Percentiles rank a stretch among this genome's conserved stretches.
Conservation (phyloP, 2,329 filamentous ascomycete species). For the Aspergillus niger region DNA sequence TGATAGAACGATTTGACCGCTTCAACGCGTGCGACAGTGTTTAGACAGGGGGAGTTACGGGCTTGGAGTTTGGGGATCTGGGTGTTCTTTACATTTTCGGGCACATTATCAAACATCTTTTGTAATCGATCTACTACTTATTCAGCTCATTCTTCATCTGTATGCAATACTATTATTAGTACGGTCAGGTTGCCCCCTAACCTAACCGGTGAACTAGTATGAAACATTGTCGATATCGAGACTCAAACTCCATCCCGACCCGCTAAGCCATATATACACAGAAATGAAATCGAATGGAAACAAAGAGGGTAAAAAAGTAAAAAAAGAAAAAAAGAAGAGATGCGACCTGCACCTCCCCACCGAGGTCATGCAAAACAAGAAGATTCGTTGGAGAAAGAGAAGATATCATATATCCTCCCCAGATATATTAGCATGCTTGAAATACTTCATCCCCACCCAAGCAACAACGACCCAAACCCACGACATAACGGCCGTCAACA, state of each 20-base stretch:
- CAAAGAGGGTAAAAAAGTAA: not conserved
- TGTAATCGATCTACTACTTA: not conserved
- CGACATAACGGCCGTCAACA: constrained; percentile 91
- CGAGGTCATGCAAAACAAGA: not conserved
- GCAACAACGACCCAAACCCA: constrained; percentile 99
- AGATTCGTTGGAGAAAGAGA: not conserved
- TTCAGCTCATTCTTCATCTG: not conserved
- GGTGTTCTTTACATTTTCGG: not conserved
- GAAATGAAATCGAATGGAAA: not conserved
- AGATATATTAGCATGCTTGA: constrained; percentile 91
- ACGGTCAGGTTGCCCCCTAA: not conserved
- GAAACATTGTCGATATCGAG: not conserved
- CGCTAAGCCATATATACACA: constrained; percentile 2
- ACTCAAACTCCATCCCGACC: constrained; percentile 6
- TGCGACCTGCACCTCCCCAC: not conserved
- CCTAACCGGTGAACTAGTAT: not conserved
- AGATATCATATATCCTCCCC: constrained; percentile 52
- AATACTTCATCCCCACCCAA: constrained; percentile 99
- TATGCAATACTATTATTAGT: not conserved
- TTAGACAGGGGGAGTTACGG: not conserved
- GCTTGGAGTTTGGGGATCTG: not conserved
- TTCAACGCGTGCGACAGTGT: too few species aligned
- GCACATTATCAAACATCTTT: not conserved
- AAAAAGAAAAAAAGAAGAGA: too few species aligned
- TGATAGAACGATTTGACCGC: not conserved